These are phyloP conservation scores for Cyberlindnera euphorbiiphila DNA, from an alignment of 805 yeast species.

Conservation along the genomic window DNA sequence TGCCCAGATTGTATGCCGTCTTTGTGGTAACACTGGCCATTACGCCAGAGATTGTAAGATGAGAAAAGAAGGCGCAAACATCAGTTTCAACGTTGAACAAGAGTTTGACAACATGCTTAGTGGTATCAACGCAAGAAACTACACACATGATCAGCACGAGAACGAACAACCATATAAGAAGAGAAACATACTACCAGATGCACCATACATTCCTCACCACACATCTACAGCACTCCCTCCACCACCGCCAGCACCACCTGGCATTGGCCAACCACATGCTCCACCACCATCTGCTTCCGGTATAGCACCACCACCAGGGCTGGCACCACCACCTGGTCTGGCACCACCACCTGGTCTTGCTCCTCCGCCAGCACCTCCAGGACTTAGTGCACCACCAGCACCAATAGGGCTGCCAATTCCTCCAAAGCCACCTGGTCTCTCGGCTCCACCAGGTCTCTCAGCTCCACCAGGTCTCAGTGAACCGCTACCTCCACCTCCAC, in stretches of 20 bases:
- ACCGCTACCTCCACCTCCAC: constrained; percentile 10
- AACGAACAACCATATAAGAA: constrained; percentile 13
- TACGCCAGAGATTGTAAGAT: constrained; percentile 77
- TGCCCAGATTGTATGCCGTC: constrained; percentile 60
- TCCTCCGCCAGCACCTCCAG: constrained; percentile 28
- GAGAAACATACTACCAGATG: constrained; percentile 13
- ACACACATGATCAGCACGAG: constrained; percentile 5
- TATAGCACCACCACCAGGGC: constrained; percentile 25
- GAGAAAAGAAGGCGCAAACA: constrained; percentile 13
- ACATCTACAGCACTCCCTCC: constrained; percentile 19
- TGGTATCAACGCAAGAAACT: constrained; percentile 37
- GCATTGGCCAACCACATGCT: constrained; percentile 8
- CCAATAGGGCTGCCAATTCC: constrained; percentile 15
- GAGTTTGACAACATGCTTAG: constrained; percentile 51
- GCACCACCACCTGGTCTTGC: constrained; percentile 27
- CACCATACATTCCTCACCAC: constrained; percentile 2
- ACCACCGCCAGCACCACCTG: constrained; percentile 6
- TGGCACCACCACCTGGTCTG: constrained; percentile 24
- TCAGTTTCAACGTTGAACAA: constrained; percentile 34
- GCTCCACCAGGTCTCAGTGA: constrained; percentile 26
- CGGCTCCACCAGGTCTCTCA: constrained; percentile 27
- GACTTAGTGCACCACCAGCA: constrained; percentile 17
- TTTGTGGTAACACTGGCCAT: constrained; percentile 84
- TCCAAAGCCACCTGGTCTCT: constrained; percentile 11
- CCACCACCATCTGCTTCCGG: constrained; percentile 28